Evolutionary conservation across 805 yeast genomes (phyloP), one percentile per base, ranked within the genome.

Genomic region (Saccharomycopsis javanensis): DNA sequence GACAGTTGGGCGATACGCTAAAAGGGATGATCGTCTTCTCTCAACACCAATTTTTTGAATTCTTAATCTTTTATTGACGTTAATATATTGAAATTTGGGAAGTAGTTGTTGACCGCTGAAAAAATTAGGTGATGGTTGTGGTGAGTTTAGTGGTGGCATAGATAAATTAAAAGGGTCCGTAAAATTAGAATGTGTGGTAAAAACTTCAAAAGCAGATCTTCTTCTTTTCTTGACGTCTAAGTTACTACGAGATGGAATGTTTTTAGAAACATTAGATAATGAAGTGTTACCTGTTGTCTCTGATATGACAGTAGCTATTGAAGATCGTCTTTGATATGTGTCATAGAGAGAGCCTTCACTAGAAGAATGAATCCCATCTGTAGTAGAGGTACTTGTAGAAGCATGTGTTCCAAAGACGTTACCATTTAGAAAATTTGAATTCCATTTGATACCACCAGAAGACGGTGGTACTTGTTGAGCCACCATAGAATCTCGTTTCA

Each of bases 11-110:
- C 85, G 82, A 51, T 77, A 74, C 23, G 77, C 75, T 52, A 84
- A 67, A 2, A 81, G 71, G 0, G 88, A 82, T 0, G 88, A 80
- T 55, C 83, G 71, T 56, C 88, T 71, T 57, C 78, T 69, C 3
- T 71, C 64, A 2, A 4, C 4, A 2, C 71, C 70, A 5, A 70
- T 71, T 6, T 37, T 50, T 23, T 58, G 54, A 3, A 59, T 23
- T 60, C 82, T 71, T 53, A 79, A 64, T 64, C 88, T 71, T 61
- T 79, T 79, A 52, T 75, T 78, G 60, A 77, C 81, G 0, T 82
- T 76, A 64, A 81, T 72, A 64, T 82, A 82, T 53, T 77, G 80
- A 65, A 80, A 79, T 23, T 52, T 45, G 3, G 59, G 54, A 13
- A 16, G 35, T 46, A 18, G 34, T 25, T 48, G 31, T 20, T 54